These are phyloP conservation scores for Blumeria graminis DNA, from an alignment of 2,329 filamentous ascomycete genomes.

Conservation along the genomic window DNA sequence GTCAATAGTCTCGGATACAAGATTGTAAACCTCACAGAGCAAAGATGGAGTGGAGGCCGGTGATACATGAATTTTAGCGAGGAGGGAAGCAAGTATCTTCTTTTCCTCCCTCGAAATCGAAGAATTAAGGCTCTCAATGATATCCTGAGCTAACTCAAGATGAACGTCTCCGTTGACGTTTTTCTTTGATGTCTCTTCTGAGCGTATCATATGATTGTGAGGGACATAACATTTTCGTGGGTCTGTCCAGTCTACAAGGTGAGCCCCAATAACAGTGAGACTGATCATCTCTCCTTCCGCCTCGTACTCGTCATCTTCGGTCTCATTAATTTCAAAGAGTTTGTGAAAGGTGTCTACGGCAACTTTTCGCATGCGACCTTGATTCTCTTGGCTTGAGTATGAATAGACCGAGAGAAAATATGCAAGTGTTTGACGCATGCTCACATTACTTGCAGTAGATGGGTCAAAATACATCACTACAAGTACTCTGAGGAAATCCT, in stretches of 20 bases:
- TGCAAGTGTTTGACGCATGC: conserved; percentile 62
- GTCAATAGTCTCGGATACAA: conserved; percentile 37
- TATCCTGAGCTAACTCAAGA: conserved; percentile 49
- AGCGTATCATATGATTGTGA: conserved; percentile 19
- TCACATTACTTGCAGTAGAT: conserved; percentile 53
- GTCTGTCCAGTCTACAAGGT: conserved; percentile 86
- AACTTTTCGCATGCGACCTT: conserved; percentile 53
- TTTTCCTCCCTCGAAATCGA: conserved; percentile 49
- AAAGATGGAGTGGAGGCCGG: conserved; percentile 36
- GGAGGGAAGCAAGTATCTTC: conserved; percentile 52
- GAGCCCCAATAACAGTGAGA: conserved; percentile 53
- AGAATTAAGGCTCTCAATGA: conserved; percentile 49
- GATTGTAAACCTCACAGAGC: conserved; percentile 30
- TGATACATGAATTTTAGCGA: conserved; percentile 63
- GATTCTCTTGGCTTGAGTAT: conserved; percentile 63
- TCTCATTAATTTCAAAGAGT: conserved; percentile 48
- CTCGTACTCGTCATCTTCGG: conserved; percentile 48
- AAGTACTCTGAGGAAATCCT: conserved; percentile 62
- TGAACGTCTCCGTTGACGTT: conserved; percentile 56
- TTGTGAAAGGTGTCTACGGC: conserved; percentile 52
- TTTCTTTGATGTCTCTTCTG: conserved; percentile 30
- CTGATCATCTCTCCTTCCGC: conserved; percentile 62
- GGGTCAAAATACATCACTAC: conserved; percentile 80
- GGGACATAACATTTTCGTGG: conserved; percentile 49
- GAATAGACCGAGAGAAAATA: conserved; percentile 93